Evolutionary conservation across 331 rosid species (phyloP).

Genomic region (Dryas integrifolia): DNA sequence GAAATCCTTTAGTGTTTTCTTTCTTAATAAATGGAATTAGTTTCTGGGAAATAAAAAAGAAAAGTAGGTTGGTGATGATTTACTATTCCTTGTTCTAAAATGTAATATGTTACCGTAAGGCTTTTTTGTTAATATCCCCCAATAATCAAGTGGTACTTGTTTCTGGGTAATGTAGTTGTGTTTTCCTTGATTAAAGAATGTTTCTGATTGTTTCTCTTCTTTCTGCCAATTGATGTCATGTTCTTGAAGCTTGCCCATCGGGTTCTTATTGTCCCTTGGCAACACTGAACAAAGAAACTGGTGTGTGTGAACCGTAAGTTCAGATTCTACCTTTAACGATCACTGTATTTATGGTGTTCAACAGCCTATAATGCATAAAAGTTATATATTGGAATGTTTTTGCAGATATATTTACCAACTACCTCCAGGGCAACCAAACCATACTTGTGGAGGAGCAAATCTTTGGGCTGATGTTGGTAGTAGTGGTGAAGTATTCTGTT

Average conservation of each 20-base stretch:
- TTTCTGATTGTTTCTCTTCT: slow-evolving; percentile 27
- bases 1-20: slow-evolving; percentile 15
- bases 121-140: background rate
- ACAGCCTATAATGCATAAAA: background rate
- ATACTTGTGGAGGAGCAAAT: slow-evolving; percentile 97
- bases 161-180: background rate
- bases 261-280: slow-evolving; percentile 94
- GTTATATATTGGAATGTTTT: slow-evolving; percentile 17
- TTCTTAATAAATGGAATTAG: background rate
- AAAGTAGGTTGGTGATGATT: too few species aligned
- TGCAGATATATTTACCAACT: slow-evolving; percentile 84
- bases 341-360: slow-evolving; percentile 14
- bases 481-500: slow-evolving; percentile 70
- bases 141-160: background rate
- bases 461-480: slow-evolving; percentile 80
- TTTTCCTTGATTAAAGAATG: slow-evolving; percentile 22
- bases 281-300: slow-evolving; percentile 62
- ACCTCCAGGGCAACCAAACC: slow-evolving; percentile 76
- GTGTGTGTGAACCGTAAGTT: slow-evolving; percentile 96
- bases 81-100: background rate
- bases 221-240: slow-evolving; percentile 28
- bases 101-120: background rate
- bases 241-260: slow-evolving; percentile 82
- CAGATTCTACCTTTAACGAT: slow-evolving; percentile 20
- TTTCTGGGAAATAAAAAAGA: too few species aligned